Percentiles rank a stretch among this genome's conserved stretches.
Conservation (phyloP, 2,329 filamentous ascomycete species). For the Cytospora piceicola region DNA sequence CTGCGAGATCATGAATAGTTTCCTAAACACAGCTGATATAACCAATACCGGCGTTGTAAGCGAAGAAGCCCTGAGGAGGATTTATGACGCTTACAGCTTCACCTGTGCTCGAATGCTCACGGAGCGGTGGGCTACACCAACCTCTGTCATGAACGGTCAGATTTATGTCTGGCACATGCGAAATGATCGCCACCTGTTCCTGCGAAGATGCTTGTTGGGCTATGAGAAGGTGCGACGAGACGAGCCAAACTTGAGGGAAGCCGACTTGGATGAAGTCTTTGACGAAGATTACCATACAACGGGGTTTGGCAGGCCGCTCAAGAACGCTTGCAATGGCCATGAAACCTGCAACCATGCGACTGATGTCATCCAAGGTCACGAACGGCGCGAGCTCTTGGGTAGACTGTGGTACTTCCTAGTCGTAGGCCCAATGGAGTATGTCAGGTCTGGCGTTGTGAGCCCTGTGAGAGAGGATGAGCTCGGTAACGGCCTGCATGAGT, state of each 20-base stretch:
- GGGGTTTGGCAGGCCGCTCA: conserved; percentile 3
- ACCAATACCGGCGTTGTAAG: conserved; percentile 6
- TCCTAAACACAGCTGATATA: conserved; percentile 15
- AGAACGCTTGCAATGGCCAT: conserved; percentile 5
- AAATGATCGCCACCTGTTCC: conserved; percentile 9
- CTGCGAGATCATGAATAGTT: conserved; percentile 13
- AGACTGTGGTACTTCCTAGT: conserved; percentile 5
- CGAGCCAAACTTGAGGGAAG: conserved; percentile 4
- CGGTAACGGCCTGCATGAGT: background rate
- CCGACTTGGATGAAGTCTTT: conserved; percentile 9
- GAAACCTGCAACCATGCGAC: conserved; percentile 10
- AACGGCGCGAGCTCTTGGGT: conserved; percentile 8
- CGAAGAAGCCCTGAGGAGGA: conserved; percentile 3
- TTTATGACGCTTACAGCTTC: conserved; percentile 8
- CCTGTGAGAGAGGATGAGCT: conserved; percentile 8
- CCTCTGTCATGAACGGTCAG: background rate
- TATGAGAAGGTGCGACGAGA: conserved; percentile 8
- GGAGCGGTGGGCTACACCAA: conserved; percentile 6
- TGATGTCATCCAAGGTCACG: conserved; percentile 3
- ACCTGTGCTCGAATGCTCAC: conserved; percentile 13
- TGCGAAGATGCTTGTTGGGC: conserved; percentile 4
- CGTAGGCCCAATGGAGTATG: conserved; percentile 7
- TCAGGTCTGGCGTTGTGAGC: background rate
- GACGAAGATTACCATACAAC: conserved; percentile 15
- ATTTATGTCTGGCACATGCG: background rate